A percentile compares a stretch with the other conserved stretches of the same genome.
Conservation (phyloP, 306 rosid genomes). For the Trifolium dubium region DNA sequence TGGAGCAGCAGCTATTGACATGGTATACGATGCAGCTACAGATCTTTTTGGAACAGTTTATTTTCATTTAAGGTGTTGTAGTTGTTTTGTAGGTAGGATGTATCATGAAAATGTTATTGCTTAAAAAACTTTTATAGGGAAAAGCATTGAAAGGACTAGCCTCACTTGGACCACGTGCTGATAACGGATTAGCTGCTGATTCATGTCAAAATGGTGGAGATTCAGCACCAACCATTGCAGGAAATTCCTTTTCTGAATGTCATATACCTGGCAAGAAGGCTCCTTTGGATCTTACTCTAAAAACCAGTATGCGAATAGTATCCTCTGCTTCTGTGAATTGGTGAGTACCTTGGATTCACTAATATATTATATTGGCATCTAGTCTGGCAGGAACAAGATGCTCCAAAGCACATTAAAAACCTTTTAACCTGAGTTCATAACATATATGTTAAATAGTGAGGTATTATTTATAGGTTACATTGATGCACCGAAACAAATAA, state of each 20-base stretch:
- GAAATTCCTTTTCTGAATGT: constrained; percentile 54
- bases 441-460: constrained; percentile 1
- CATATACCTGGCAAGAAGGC: constrained; percentile 66
- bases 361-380: constrained; percentile 16
- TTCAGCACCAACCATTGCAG: constrained; percentile 45
- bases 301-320: constrained; percentile 74
- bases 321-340: constrained; percentile 60
- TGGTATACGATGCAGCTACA: constrained; percentile 56
- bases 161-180: constrained; percentile 44
- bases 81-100: background rate
- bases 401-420: constrained; percentile 16
- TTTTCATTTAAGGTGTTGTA: constrained; percentile 12
- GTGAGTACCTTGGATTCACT: constrained; percentile 54
- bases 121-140: constrained; percentile 52
- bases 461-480: background rate
- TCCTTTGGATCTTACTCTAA: constrained; percentile 93
- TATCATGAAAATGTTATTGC: constrained; percentile 23
- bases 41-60: constrained; percentile 22
- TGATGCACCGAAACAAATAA: constrained; percentile 11
- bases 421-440: constrained; percentile 16
- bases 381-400: constrained; percentile 26
- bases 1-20: constrained; percentile 64
- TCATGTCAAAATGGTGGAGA: constrained; percentile 50
- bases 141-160: constrained; percentile 86
- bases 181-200: constrained; percentile 52